Base-by-base conservation (phyloP, 805 yeast genomes). In the Brettanomyces naardenensis region DNA sequence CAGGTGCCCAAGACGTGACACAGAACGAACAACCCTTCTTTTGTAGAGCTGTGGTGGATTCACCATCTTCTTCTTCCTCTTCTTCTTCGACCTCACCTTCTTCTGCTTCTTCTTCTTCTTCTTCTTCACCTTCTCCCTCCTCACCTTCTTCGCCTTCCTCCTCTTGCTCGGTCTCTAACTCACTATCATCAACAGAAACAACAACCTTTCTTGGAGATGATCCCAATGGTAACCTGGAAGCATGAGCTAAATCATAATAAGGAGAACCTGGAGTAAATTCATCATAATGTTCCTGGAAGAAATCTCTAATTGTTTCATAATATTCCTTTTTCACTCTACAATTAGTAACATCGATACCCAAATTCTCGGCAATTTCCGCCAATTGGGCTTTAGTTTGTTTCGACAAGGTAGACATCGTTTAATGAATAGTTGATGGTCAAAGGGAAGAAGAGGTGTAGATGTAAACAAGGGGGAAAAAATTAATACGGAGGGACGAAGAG, bases 71-170 rank as follows among this genome's bases (percentile, higher is more conserved):
- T 3, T 35, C 37, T 4, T 39, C 40, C 6, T 14, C 92, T 31
- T 86, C 73, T 59, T 85, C 95, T 34, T 75, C 88, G 46, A 39
- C 50, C 10, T 37, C 45, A 7, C 37, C 45, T 7, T 39, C 49
- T 11, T 39, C 44, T 3, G 19, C 42, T 11, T 42, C 42, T 15
- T 40, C 46, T 7, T 33, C 44, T 5, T 29, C 41, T n/a, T 35
- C 95, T 59, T 92, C 75, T 54, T 80, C 85, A 39, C 72, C 68
- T 36, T 86, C 86, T 17, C 90, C 92, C 39, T 77, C 69, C 42
- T 82, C 85, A 54, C 83, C 94, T 32, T 84, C 72, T 61, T 85
- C 95, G 33, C 75, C 87, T 47, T 42, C 50, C 6, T 38, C 44
- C 10, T 38, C 47, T 18, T 29, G 31, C 27, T 44, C 49, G 22